Percentiles rank a stretch among this genome's conserved stretches.
These are phyloP conservation scores for Phylloporus sp. DNA, from an alignment of 768 basidiomycete genomes.

Conservation along the genomic window DNA sequence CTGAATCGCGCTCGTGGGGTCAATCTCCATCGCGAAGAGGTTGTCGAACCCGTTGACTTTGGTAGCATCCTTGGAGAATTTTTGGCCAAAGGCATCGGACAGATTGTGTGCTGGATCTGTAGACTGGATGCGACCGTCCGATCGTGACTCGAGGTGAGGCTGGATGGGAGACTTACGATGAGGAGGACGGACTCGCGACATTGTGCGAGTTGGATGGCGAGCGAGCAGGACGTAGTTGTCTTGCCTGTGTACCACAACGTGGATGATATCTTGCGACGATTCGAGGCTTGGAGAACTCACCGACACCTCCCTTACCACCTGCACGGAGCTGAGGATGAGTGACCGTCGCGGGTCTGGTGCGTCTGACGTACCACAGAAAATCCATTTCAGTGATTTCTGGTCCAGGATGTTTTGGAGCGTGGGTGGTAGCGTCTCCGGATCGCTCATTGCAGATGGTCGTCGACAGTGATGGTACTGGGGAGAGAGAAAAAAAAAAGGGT, in stretches of 20 bases:
- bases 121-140: constrained; percentile 49
- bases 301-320: constrained; percentile 99
- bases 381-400: constrained; percentile 93
- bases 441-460: constrained; percentile 39
- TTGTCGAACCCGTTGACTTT: constrained; percentile 97
- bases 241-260: constrained; percentile 57
- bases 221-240: constrained; percentile 95
- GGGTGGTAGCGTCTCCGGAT: constrained; percentile 66
- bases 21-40: constrained; percentile 98
- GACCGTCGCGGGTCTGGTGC: constrained; percentile 10
- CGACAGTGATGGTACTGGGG: constrained; percentile 1
- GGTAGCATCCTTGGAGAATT: constrained; percentile 98
- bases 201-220: constrained; percentile 93
- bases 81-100: constrained; percentile 97
- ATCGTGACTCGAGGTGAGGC: neutral
- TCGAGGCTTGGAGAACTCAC: constrained; percentile 40
- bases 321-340: constrained; percentile 10
- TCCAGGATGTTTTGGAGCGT: constrained; percentile 94
- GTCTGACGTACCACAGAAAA: constrained; percentile 85
- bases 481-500: constrained; percentile 4
- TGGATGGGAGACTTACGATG: constrained; percentile 56
- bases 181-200: constrained; percentile 92
- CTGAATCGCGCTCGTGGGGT: constrained; percentile 95
- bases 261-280: neutral
- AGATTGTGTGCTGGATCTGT: constrained; percentile 99